These are phyloP conservation scores for Leptodontidium sp. DNA, from an alignment of 2,329 filamentous ascomycete species.

Conservation along the genomic window DNA sequence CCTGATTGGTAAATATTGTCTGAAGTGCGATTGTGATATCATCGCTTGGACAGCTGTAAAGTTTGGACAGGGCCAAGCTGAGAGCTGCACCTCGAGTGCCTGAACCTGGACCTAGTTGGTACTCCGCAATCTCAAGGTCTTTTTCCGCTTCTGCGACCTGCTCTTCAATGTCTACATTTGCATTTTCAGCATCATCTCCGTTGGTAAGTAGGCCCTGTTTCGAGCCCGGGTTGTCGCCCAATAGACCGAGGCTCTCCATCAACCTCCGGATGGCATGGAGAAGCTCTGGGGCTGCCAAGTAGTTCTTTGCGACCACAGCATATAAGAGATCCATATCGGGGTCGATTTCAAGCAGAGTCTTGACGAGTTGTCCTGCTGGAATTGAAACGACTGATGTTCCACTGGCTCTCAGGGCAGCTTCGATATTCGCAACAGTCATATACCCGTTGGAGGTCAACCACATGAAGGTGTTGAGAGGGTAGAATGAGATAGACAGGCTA, in stretches of 20 bases:
- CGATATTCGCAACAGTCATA: constrained; percentile 65
- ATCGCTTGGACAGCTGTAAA: constrained; percentile 69
- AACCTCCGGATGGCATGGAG: constrained; percentile 71
- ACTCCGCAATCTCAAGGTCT: constrained; percentile 73
- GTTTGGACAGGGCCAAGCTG: constrained; percentile 72
- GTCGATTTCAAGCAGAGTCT: constrained; percentile 70
- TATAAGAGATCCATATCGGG: constrained; percentile 72
- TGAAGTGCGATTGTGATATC: constrained; percentile 71
- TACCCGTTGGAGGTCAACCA: constrained; percentile 69
- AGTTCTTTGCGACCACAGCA: constrained; percentile 70
- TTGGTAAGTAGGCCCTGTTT: constrained; percentile 42
- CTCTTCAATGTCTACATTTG: constrained; percentile 45
- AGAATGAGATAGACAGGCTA: constrained; percentile 52
- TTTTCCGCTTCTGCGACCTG: constrained; percentile 63
- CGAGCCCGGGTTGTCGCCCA: constrained; percentile 39
- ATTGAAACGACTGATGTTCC: constrained; percentile 49
- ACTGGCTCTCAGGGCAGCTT: constrained; percentile 62
- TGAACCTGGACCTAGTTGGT: constrained; percentile 70
- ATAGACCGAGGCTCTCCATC: constrained; percentile 73
- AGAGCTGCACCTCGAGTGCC: constrained; percentile 69
- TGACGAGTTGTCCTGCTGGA: constrained; percentile 67
- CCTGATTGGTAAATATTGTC: constrained; percentile 68
- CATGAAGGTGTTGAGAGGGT: constrained; percentile 59
- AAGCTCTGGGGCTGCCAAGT: constrained; percentile 71
- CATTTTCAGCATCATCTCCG: constrained; percentile 32